Conservation (phyloP, 257 asterid genomes). For the Cruciata laevipes region DNA sequence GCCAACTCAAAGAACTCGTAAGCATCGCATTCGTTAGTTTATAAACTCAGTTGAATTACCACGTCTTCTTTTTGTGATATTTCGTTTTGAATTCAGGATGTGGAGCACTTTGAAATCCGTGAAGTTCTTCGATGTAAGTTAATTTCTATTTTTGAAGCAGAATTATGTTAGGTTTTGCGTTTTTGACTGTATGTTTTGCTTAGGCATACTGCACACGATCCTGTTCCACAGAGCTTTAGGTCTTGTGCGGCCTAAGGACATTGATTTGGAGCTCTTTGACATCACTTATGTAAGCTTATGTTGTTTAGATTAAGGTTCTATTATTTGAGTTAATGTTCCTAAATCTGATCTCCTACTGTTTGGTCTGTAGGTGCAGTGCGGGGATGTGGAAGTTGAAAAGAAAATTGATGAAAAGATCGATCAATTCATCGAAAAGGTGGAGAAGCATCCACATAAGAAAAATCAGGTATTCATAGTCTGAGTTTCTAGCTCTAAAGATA, state of each 20-base stretch:
- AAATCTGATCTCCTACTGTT: not conserved
- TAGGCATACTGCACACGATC: slow-evolving; percentile 88
- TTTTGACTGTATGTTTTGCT: slow-evolving; percentile 26
- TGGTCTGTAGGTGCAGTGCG: slow-evolving; percentile 73
- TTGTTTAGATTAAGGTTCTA: not conserved
- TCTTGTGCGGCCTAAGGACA: slow-evolving; percentile 83
- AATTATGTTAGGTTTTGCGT: not conserved
- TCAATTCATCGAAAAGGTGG: slow-evolving; percentile 84
- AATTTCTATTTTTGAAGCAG: not conserved
- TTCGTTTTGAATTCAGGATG: slow-evolving; percentile 42
- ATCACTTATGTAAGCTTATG: slow-evolving; percentile 69
- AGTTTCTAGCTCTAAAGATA: not conserved
- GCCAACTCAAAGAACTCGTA: slow-evolving; percentile 91
- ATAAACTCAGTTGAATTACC: not conserved
- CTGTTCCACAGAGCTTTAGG: slow-evolving; percentile 93
- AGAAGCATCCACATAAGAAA: slow-evolving; percentile 90
- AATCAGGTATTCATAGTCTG: slow-evolving; percentile 62
- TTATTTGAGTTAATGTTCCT: not conserved
- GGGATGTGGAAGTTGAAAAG: slow-evolving; percentile 71
- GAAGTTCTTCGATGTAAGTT: slow-evolving; percentile 91
- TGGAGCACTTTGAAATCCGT: slow-evolving; percentile 86
- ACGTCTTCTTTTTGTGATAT: not conserved
- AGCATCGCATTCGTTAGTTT: slow-evolving; percentile 12
- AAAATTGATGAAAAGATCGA: slow-evolving; percentile 83
- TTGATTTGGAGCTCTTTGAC: slow-evolving; percentile 93